Evolutionary conservation across 129 eudicot genomes (phyloP).

Genomic region (Mikania micrantha): DNA sequence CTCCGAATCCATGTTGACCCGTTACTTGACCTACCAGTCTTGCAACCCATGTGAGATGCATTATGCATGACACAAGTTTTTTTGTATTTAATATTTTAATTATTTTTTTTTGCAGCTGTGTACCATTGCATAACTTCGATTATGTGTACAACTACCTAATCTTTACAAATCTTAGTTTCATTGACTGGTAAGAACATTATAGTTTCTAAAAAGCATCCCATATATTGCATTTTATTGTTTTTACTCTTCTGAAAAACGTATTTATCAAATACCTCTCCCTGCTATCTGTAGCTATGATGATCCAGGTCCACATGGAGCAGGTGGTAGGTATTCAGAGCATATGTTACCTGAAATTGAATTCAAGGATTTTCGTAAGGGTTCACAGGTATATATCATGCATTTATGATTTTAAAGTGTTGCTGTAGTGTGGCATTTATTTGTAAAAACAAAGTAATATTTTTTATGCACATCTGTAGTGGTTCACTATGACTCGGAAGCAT

Average conservation of each 20-base stretch:
- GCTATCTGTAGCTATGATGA: slow-evolving; percentile 45
- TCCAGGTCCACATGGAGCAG: slow-evolving; percentile 65
- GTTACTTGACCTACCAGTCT: neutral
- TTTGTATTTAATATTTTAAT: neutral
- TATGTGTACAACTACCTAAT: slow-evolving; percentile 59
- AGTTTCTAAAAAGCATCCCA: slow-evolving; percentile 4
- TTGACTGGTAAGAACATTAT: slow-evolving; percentile 47
- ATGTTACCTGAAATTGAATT: slow-evolving; percentile 62
- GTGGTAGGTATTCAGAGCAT: slow-evolving; percentile 57
- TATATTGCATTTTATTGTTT: neutral
- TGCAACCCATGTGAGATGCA: slow-evolving; percentile 2
- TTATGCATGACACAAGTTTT: neutral
- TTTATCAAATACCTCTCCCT: slow-evolving; percentile 2
- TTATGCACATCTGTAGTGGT: slow-evolving; percentile 55
- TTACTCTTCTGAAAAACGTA: neutral
- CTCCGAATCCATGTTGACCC: neutral
- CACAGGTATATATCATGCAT: slow-evolving; percentile 46
- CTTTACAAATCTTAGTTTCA: slow-evolving; percentile 52
- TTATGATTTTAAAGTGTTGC: neutral
- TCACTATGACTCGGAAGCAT: slow-evolving; percentile 73
- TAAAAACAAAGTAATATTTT: neutral
- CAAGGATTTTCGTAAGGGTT: slow-evolving; percentile 52
- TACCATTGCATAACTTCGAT: slow-evolving; percentile 59
- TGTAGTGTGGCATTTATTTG: neutral
- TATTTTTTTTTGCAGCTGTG: slow-evolving; percentile 43